Evolutionary conservation across 306 rosid genomes (phyloP), one percentile per base, ranked within the genome.

Genomic region (Hylodesmum podocarpum): DNA sequence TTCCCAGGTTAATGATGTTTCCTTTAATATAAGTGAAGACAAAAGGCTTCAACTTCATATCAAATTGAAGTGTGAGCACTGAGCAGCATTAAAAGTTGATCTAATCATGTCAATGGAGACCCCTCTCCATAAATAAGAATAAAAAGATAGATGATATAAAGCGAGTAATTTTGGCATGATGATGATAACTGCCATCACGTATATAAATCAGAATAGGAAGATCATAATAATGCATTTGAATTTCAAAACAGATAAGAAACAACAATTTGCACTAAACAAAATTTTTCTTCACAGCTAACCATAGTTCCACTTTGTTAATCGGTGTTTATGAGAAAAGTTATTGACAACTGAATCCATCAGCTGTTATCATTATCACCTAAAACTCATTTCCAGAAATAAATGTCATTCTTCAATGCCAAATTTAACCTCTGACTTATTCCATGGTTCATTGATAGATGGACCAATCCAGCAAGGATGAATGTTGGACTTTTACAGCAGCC

Each of bases 381-480:
- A 70, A 69, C 78, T 82, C 81, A 64, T 70, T 70, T 76, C 54
- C 72, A 59, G 75, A 79, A 66, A 68, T 43, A 76, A 78, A 78
- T 77, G 24, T 37, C 41, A 64, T 47, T 51, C 77, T 62, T 73
- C 78, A 70, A 78, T 81, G 80, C 61, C 51, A 86, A 86, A 57
- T 59, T 78, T 25, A 76, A 81, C 18, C 84, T 58, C 74, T 76
- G 66, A 75, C 79, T 89, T 87, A 88, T 87, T 86, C 53, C 67
- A 44, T 34, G 72, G 85, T 78, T 77, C 82, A 50, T 22, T 24
- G 73, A 84, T 64, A 50, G 72, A 75, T 36, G 73, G 81, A 74
- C 57, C 73, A 73, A 15, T 78, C 58, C 65, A 70, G 14, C 66
- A 49, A 71, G 24, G 81, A 53, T 55, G 73, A 47, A 70, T n/a